Evolutionary conservation across 352 stramenopile genomes (phyloP).

Genomic region (Globisporangium barbulae): DNA sequence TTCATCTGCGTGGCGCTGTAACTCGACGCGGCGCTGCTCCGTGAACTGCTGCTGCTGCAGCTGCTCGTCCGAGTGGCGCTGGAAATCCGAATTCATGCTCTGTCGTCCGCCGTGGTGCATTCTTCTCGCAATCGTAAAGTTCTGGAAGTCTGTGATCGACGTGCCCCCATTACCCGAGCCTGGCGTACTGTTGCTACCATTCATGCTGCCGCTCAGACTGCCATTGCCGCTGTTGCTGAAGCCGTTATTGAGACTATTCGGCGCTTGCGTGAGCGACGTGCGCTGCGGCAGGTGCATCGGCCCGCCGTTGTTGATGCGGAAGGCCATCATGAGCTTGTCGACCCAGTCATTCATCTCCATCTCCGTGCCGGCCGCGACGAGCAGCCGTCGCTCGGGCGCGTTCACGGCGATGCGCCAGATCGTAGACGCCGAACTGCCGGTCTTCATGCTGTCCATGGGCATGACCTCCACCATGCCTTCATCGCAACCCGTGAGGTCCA

Average conservation of each 20-base stretch:
- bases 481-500: constrained; percentile 63
- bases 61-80: constrained; percentile 30
- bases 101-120: constrained; percentile 34
- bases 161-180: constrained; percentile 11
- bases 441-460: constrained; percentile 75
- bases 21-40: constrained; percentile 24
- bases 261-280: constrained; percentile 14
- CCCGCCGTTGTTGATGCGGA: constrained; percentile 53
- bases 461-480: constrained; percentile 73
- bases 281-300: constrained; percentile 21
- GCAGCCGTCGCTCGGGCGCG: constrained; percentile 45
- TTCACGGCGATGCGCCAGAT: constrained; percentile 83
- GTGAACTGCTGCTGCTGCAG: constrained; percentile 17
- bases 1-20: constrained; percentile 23
- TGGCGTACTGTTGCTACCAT: background rate
- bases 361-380: constrained; percentile 68
- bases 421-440: constrained; percentile 56
- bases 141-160: constrained; percentile 74
- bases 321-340: constrained; percentile 65
- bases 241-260: constrained; percentile 1
- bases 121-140: constrained; percentile 59
- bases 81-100: constrained; percentile 37
- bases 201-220: background rate
- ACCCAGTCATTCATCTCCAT: constrained; percentile 88
- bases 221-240: background rate